Evolutionary conservation across 768 basidiomycete species (phyloP), one percentile per base, ranked within the genome.

Genomic region (Pisolithus orientalis): DNA sequence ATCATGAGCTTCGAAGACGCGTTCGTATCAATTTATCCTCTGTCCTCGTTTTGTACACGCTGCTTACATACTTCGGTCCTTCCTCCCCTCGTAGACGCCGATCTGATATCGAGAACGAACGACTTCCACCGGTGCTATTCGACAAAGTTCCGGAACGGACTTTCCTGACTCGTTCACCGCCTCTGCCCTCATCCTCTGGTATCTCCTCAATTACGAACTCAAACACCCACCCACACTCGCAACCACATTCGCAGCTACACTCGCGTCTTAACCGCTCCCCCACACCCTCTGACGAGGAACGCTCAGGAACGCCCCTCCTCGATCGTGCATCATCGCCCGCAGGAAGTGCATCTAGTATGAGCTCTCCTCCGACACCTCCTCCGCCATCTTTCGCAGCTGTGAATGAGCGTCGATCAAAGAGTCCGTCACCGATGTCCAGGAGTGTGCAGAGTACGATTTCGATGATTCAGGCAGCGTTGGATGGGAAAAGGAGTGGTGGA

Each of bases 1-100:
- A 86, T 86, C 56, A 76, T 74, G 43, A 78, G 73, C 53, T 87
- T 85, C 62, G 79, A 80, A 42, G 84, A 85, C 56, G 85, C 85
- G 81, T 83, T 64, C 50, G 82, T 77, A 5, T 27, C 31, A 9
- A 32, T 40, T 4, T 40, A 11, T 49, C 21, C n/a, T 17, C 27
- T 29, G 28, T 29, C 7, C 5, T 29, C 28, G 28, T 29, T 29
- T 29, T 7, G 7, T 5, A 29, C 28, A 29, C 28, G 7, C 28
- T 29, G 28, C 28, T 29, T 3, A 29, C 28, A 29, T 29, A 7
- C 28, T 7, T 29, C 28, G 28, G 7, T 7, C 34, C 5, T n/a
- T 37, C 29, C 13, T 25, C 40, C 3, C 28, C 40, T 4, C 6
- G 25, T 29, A 65, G 63, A 50, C 64, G 63, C 13, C 42, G 48